Conservation (phyloP, 768 basidiomycete species). For the Tricholoma matsutake region DNA sequence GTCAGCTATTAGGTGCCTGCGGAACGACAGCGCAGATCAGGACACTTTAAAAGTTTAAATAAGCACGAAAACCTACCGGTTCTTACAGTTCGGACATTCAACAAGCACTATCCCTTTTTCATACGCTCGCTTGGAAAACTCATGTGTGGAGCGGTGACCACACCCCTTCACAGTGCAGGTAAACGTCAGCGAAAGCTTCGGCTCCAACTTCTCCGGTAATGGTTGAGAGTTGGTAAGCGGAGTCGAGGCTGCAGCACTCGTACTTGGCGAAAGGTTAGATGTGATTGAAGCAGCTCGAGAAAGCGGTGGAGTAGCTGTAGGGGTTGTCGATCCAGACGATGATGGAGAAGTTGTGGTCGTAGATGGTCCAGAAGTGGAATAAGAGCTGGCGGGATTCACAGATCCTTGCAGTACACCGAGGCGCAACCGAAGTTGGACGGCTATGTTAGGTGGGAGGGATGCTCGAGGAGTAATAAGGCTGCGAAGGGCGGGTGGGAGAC, state of each 20-base stretch:
- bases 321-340: constrained; percentile 2
- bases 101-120: constrained; percentile 86
- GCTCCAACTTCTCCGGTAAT: constrained; percentile 46
- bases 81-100: constrained; percentile 88
- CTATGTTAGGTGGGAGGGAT: constrained; percentile 29
- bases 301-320: not conserved
- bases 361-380: constrained; percentile 7
- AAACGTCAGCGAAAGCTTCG: constrained; percentile 72
- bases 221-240: constrained; percentile 21
- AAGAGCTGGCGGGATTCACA: not conserved
- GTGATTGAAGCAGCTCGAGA: not conserved
- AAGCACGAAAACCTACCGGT: constrained; percentile 52
- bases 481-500: constrained; percentile 42
- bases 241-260: constrained; percentile 1
- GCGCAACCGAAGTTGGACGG: constrained; percentile 34
- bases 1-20: constrained; percentile 83
- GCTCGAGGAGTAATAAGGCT: constrained; percentile 36
- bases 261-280: not conserved
- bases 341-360: not conserved
- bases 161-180: constrained; percentile 82
- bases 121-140: constrained; percentile 84
- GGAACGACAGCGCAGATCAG: not conserved
- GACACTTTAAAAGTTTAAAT: not conserved
- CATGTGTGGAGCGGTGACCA: constrained; percentile 75
- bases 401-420: constrained; percentile 19